Conservation (phyloP, 2,329 filamentous ascomycete species). For the Trichoderma sp. region DNA sequence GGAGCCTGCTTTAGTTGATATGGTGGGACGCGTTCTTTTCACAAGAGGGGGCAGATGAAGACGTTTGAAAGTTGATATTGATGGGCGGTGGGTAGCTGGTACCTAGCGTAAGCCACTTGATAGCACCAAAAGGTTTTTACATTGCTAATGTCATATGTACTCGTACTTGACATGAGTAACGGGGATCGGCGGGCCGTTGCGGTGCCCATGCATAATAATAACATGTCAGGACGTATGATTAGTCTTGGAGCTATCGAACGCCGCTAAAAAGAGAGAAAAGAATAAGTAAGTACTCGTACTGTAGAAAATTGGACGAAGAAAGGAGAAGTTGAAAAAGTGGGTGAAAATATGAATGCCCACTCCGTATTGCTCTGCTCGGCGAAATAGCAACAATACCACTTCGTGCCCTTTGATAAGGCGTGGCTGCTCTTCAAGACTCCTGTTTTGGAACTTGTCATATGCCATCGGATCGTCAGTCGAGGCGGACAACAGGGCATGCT, state of each 20-base stretch:
- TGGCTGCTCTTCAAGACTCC: neutral
- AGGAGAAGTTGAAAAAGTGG: neutral
- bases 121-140: neutral
- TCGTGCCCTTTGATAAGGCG: neutral
- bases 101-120: neutral
- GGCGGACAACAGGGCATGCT: neutral
- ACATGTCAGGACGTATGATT: neutral
- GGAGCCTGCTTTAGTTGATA: neutral
- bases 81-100: neutral
- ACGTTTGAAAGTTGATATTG: neutral
- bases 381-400: neutral
- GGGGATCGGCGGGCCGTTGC: slow-evolving; percentile 15
- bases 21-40: slow-evolving; percentile 11
- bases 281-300: neutral
- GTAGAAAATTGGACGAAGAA: neutral
- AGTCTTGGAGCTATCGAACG: slow-evolving; percentile 2
- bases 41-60: neutral
- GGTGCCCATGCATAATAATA: neutral
- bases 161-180: neutral
- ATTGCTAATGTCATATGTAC: neutral
- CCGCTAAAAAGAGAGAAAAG: neutral
- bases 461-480: neutral
- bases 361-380: neutral
- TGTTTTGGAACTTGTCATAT: neutral
- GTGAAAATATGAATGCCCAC: neutral